Base-by-base conservation (phyloP, 1,284 basidiomycete genomes). In the Cutaneotrichosporon sp. region DNA sequence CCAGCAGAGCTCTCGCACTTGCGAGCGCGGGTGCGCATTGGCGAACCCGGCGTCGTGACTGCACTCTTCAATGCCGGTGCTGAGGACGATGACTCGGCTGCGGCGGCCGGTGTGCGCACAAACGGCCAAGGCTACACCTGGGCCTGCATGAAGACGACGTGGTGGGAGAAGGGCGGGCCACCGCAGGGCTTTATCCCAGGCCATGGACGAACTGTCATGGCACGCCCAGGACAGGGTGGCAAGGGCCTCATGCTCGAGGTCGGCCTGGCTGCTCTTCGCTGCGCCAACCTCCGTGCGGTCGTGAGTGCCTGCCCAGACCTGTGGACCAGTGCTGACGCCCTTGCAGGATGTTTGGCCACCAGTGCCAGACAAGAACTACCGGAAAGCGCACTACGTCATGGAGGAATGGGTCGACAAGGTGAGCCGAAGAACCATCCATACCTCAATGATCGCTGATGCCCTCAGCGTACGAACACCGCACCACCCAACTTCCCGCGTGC, bases 351-450 rank as follows among this genome's bases (percentile, higher is more conserved):
- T 87, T 54, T 93, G 91, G 91, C 91, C 91, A 3, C 91, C 91
- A 22, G 80, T 84, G 20, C 89, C 90, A 1, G 87, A 88, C 63
- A 83, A 83, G 38, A 92, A 93, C 72, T 93, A 92, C 74, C 84
- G 90, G 62, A 89, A 89, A 72, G 89, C 90, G 0, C 90, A 92
- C 72, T 91, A 87, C 69, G 85, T 92, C 61, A 84, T 90, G 36
- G 82, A 84, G 29, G 91, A 92, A 71, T 88, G 90, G 72, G 83
- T 85, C n/a, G 88, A 90, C 78, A 89, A 88, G 83, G 90, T 90
- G 70, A 64, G 79, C 67, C 20, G 10, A 11, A 42, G 38, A 18
- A n/a, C 18, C 18, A 13, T 20, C 29, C 11, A n/a, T 20, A 22
- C 34, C n/a, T 24, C 22, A n/a, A 25, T 25, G 22, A 8, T 20